Evolutionary conservation across 805 yeast species (phyloP), one percentile per base, ranked within the genome.

Genomic region (Starmera pachycereana): DNA sequence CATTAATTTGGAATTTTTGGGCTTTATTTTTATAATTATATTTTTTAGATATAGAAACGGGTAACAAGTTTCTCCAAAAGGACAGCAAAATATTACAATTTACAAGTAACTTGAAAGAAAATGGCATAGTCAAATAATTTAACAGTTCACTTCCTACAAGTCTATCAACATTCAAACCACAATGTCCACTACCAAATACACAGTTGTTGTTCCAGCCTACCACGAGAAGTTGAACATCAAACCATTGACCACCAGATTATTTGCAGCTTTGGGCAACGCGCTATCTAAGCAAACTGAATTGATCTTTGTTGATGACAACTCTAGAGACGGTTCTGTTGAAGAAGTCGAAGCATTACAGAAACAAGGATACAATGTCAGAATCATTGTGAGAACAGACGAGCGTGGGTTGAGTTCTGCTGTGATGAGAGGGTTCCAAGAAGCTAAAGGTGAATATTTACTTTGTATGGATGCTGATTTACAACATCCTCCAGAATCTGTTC

Each of bases 401-500:
- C 63, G 74, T 49, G 76, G 76, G 16, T 53, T 70, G 28, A 66
- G 72, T 18, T 67, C 73, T 35, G 76, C 76, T 28, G 76, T 70
- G 10, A 47, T 70, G 47, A 62, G 61, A 47, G 76, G 76, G 12
- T 70, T 70, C 51, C 48, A 57, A 35, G 74, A 66, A 38, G 66
- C 72, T 27, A 54, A 65, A 40, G 76, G 76, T 48, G 64, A 66
- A 37, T 66, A 68, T 45, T 46, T 70, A 41, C 58, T 70, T 33
- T 70, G 76, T 49, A 70, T 70, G 75, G 76, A 70, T 52, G 76
- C 76, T 19, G 76, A 70, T 52, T 58, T 70, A 40, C 73, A 70
- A 53, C 75, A 71, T 49, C 76, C 75, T 35, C 76, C 76, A 29
- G 76, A 71, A 50, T 58, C 63, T 41, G 74, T 69, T 9, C 75